Percentiles rank a stretch among this genome's conserved stretches.
Evolutionary conservation across 2,329 filamentous ascomycete species (phyloP).

Genomic region (Beauveria sp.): DNA sequence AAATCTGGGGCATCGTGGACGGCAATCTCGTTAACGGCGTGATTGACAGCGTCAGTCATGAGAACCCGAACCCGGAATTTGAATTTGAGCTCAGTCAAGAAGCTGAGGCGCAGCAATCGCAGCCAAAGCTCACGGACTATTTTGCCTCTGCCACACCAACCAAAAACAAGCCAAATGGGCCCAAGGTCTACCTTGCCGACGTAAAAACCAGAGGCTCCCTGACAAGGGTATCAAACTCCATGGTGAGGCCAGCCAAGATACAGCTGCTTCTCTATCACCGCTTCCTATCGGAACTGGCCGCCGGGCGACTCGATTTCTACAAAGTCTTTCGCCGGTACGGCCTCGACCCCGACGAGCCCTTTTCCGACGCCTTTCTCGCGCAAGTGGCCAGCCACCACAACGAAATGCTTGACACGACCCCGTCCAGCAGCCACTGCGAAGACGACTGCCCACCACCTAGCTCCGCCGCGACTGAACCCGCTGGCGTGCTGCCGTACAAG

Average conservation of each 20-base stretch:
- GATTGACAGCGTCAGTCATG: constrained; percentile 77
- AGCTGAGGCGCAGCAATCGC: constrained; percentile 18
- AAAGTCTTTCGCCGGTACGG: constrained; percentile 64
- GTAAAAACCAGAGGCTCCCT: constrained; percentile 73
- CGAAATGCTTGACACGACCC: constrained; percentile 49
- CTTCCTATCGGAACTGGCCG: constrained; percentile 69
- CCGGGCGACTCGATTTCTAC: constrained; percentile 61
- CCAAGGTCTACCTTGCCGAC: constrained; percentile 67
- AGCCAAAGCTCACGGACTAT: constrained; percentile 34
- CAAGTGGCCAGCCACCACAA: constrained; percentile 65
- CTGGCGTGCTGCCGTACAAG: constrained; percentile 38
- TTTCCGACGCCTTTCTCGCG: constrained; percentile 73
- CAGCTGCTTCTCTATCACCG: constrained; percentile 88
- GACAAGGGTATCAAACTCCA: constrained; percentile 56
- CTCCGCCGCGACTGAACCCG: not conserved
- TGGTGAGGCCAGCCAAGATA: constrained; percentile 70
- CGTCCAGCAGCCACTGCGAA: constrained; percentile 24
- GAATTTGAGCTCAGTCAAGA: constrained; percentile 49
- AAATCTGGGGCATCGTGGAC: constrained; percentile 79
- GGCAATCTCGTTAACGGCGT: constrained; percentile 81
- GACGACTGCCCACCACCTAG: not conserved
- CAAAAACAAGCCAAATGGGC: constrained; percentile 9
- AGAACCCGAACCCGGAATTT: constrained; percentile 64
- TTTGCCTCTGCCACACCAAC: constrained; percentile 23
- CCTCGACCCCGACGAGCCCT: constrained; percentile 55